These are phyloP conservation scores for Litchi chinensis DNA, from an alignment of 345 rosid species.

Conservation along the genomic window DNA sequence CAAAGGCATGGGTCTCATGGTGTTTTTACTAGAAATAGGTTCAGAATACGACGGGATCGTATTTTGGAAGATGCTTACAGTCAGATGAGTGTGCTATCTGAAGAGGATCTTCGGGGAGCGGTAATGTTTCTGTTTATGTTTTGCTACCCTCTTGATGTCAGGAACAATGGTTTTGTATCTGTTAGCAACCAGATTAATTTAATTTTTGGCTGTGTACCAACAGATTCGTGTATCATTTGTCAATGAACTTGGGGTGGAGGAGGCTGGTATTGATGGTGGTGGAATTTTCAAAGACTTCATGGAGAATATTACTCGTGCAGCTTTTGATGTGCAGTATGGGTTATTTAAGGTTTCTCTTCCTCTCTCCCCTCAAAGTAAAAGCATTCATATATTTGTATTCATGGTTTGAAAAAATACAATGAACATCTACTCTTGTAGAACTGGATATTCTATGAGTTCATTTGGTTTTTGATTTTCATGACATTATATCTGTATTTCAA, in stretches of 20 bases:
- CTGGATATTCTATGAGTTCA: neutral
- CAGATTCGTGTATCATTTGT: slow-evolving; percentile 96
- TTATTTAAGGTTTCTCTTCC: slow-evolving; percentile 74
- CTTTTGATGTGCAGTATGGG: slow-evolving; percentile 97
- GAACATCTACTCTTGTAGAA: neutral
- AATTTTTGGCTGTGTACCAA: slow-evolving; percentile 30
- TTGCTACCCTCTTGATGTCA: slow-evolving; percentile 13
- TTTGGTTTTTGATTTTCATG: neutral
- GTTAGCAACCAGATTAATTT: slow-evolving; percentile 3
- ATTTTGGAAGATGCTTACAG: slow-evolving; percentile 95
- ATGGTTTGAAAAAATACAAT: neutral
- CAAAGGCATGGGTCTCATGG: slow-evolving; percentile 72
- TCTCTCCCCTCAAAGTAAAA: neutral
- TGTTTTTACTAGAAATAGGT: slow-evolving; percentile 79
- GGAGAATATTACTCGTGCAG: slow-evolving; percentile 97
- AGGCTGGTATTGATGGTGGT: slow-evolving; percentile 99
- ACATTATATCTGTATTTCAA: neutral
- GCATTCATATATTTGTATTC: neutral
- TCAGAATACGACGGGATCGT: slow-evolving; percentile 92
- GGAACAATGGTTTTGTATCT: neutral
- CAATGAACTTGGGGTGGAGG: slow-evolving; percentile 99
- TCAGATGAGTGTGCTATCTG: slow-evolving; percentile 94
- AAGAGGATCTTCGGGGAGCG: slow-evolving; percentile 93
- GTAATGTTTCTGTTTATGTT: slow-evolving; percentile 43
- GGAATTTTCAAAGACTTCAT: slow-evolving; percentile 99